Percentiles rank a stretch among this genome's conserved stretches.
phyloP scores from a whole-genome alignment of 495 filamentous ascomycete species.

The Penicillium crystallinum region DNA sequence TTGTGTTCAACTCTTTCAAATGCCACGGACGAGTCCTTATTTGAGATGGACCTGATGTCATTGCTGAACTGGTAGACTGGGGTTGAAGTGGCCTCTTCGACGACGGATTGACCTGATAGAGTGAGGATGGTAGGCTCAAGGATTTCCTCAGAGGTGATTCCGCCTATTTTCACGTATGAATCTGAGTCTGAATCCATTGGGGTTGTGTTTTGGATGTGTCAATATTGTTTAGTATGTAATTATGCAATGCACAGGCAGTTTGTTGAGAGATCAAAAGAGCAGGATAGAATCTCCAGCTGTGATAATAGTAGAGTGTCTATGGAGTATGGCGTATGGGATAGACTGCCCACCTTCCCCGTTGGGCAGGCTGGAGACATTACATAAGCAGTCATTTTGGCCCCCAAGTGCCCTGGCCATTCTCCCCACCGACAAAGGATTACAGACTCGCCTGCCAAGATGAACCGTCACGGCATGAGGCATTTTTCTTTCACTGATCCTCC shows the following conservation, averaged over 20 bases:
- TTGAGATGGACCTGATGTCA: conserved; percentile 1
- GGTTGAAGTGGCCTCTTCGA: not conserved
- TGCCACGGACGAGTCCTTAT: not conserved
- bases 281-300: too few species aligned
- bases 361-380: too few species aligned
- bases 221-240: not conserved
- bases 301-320: too few species aligned
- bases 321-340: too few species aligned
- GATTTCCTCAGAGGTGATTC: not conserved
- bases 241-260: not conserved
- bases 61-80: not conserved
- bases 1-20: not conserved
- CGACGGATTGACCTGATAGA: not conserved
- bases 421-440: too few species aligned
- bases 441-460: too few species aligned
- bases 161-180: not conserved
- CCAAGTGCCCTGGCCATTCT: too few species aligned
- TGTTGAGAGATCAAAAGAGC: not conserved
- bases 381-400: too few species aligned
- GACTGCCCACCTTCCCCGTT: too few species aligned
- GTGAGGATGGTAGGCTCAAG: not conserved
- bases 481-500: too few species aligned
- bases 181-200: conserved; percentile 1
- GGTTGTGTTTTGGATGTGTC: not conserved
- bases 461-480: too few species aligned